Evolutionary conservation across 2,329 filamentous ascomycete genomes (phyloP).

Genomic region (Cytospora piceae): DNA sequence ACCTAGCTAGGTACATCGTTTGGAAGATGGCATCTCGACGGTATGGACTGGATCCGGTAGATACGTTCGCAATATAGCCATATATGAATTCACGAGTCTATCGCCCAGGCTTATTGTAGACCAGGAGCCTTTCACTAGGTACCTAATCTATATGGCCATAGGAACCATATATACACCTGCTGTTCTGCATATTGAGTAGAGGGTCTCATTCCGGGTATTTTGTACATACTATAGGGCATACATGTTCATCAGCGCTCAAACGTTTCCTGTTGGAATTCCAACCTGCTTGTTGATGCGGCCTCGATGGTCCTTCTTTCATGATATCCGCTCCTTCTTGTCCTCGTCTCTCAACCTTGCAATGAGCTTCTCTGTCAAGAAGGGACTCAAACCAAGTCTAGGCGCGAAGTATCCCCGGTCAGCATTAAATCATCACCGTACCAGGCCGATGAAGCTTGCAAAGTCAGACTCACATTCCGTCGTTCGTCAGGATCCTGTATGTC

Average conservation of each 20-base stretch:
- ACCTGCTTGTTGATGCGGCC: neutral
- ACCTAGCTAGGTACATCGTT: no score
- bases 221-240: neutral
- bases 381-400: conserved; percentile 27
- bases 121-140: neutral
- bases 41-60: neutral
- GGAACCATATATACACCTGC: neutral
- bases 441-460: neutral
- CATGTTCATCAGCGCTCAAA: neutral
- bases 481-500: conserved; percentile 43
- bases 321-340: conserved; percentile 23
- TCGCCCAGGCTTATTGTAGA: neutral
- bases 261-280: neutral
- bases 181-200: neutral
- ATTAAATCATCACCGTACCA: neutral
- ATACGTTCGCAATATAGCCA: neutral
- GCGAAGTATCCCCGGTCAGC: neutral
- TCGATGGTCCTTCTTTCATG: neutral
- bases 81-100: neutral
- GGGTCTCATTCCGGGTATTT: neutral
- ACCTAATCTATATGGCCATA: neutral
- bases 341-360: conserved; percentile 26
- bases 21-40: neutral
- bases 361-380: conserved; percentile 29
- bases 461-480: conserved; percentile 30